Conservation (phyloP, 352 stramenopile genomes). For the Pythium sp. region DNA sequence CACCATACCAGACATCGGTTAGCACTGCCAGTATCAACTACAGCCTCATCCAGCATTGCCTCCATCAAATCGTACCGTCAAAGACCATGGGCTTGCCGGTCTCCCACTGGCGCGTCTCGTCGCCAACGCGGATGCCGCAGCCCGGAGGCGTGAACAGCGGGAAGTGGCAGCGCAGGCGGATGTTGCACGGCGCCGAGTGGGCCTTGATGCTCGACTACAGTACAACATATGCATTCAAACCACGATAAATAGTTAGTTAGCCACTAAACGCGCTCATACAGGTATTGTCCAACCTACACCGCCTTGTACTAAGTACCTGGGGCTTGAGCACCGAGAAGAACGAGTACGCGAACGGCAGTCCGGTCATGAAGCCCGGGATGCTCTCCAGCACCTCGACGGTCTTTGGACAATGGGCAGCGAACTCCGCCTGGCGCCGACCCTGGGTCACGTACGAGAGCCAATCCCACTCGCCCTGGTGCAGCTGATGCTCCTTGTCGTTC, state of each 20-base stretch:
- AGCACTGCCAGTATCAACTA: not conserved
- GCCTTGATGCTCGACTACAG: slow-evolving; percentile 85
- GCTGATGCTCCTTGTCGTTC: slow-evolving; percentile 68
- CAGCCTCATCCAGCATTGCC: too few species aligned
- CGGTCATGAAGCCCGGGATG: slow-evolving; percentile 83
- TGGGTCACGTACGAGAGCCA: slow-evolving; percentile 89
- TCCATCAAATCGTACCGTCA: slow-evolving; percentile 40
- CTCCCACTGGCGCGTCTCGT: slow-evolving; percentile 78
- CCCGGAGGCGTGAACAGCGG: slow-evolving; percentile 86
- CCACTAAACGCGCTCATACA: not conserved
- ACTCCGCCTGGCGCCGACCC: slow-evolving; percentile 59
- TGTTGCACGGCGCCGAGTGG: slow-evolving; percentile 94
- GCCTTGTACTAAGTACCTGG: slow-evolving; percentile 31
- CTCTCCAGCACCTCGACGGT: slow-evolving; percentile 72
- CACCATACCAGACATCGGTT: not conserved
- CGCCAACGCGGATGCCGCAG: slow-evolving; percentile 92
- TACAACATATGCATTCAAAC: not conserved
- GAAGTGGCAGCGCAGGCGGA: slow-evolving; percentile 94
- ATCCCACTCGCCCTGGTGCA: slow-evolving; percentile 91
- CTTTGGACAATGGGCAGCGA: slow-evolving; percentile 57
- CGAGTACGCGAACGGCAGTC: slow-evolving; percentile 92
- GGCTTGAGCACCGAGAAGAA: slow-evolving; percentile 96
- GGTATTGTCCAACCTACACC: not conserved
- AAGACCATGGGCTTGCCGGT: slow-evolving; percentile 80
- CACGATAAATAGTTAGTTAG: too few species aligned